Conservation (phyloP, 2,329 filamentous ascomycete species). For the Remersonia thermophila region DNA sequence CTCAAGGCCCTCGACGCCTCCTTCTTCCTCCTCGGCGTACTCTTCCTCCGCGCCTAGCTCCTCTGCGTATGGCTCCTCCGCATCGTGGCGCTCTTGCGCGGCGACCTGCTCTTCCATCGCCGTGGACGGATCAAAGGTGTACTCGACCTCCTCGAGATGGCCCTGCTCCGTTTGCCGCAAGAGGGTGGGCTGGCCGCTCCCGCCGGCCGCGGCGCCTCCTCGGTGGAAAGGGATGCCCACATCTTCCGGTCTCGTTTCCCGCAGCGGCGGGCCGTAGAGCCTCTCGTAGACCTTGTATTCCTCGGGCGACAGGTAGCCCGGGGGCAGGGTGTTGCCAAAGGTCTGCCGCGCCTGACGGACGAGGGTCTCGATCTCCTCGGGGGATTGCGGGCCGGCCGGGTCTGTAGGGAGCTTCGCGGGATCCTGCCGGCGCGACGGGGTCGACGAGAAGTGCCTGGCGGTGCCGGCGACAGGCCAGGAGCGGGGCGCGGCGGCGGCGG, state of each 20-base stretch:
- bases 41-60: conserved; percentile 20
- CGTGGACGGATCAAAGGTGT: conserved; percentile 23
- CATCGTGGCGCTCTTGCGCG: too few species aligned
- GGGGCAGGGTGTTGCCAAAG: conserved; percentile 67
- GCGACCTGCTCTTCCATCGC: too few species aligned
- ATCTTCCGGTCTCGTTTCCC: conserved; percentile 48
- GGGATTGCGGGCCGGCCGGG: not conserved
- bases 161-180: conserved; percentile 45
- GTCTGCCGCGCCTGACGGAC: conserved; percentile 61
- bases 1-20: conserved; percentile 6
- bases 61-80: too few species aligned
- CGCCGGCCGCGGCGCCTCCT: conserved; percentile 13
- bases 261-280: conserved; percentile 65
- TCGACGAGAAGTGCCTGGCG: conserved; percentile 15
- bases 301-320: conserved; percentile 52
- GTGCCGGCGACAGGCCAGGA: conserved; percentile 5
- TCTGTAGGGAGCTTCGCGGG: not conserved
- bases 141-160: conserved; percentile 49
- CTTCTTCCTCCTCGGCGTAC: conserved; percentile 26
- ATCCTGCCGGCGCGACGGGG: conserved; percentile 8
- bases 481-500: conserved; percentile 4
- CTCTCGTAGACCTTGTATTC: conserved; percentile 68
- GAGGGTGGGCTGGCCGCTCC: conserved; percentile 32
- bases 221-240: conserved; percentile 34
- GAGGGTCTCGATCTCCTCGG: conserved; percentile 42